Evolutionary conservation across 2,329 filamentous ascomycete genomes (phyloP), one percentile per base, ranked within the genome.

Genomic region (Penicillium sp.): DNA sequence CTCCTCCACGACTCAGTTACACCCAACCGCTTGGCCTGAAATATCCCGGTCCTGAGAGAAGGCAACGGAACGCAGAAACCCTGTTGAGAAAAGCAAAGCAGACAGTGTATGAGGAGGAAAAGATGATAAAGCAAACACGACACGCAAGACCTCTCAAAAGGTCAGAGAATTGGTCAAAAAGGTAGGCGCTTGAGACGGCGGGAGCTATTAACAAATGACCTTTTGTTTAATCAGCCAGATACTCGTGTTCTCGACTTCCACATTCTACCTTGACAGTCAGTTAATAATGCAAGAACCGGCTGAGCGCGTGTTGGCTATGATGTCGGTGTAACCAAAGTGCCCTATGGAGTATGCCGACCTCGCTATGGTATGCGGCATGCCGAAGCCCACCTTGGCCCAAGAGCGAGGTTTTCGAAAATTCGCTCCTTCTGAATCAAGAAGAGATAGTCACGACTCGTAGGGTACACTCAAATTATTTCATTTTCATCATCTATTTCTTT

Each of bases 301-400:
- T n/a, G 40, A 9, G 18, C 31, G 58, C 35, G 18, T 19, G 44
- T 44, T 40, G 40, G 13, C 47, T 33, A 37, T 56, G 22, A 39
- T 43, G n/a, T 33, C 49, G 14, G 60, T 69, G 60, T 60, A 60
- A 65, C 62, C 6, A 31, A 31, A 31, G 31, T 56, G 27, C 9
- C 43, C 18, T 37, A 37, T 33, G 49, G 39, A 37, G 52, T 43
- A 14, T 49, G 39, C 55, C 52, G 50, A 18, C 58, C 60, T 16
- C 57, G 19, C 2, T n/a, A 40, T 60, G 51, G 51, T 37, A 61
- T 63, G 50, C 16, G 44, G 50, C 37, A 50, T 54, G 59, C 55
- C 11, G 24, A 50, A n/a, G 13, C 18, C 18, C 13, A 39, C 14
- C 41, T 27, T 31, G 10, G 46, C 2, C 36, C 16, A 35, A 44